phyloP scores from a whole-genome alignment of 108 stramenopile species.

The Mediolabrus comicus region DNA sequence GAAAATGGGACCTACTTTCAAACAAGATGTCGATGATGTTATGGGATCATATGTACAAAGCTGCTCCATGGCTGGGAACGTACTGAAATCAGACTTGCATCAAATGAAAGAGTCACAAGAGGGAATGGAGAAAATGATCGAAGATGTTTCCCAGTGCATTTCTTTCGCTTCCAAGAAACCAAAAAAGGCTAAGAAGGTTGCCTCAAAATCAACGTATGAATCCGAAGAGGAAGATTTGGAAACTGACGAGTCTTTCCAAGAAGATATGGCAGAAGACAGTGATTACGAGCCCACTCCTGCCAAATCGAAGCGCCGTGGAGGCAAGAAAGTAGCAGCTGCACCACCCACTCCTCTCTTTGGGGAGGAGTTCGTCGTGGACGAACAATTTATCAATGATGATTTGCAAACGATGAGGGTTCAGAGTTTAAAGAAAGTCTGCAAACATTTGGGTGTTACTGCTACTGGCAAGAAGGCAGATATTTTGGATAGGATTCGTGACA shows the following conservation, averaged over 20 bases:
- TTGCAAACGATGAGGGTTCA: conserved; percentile 31
- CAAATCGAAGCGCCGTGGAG: conserved; percentile 10
- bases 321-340: conserved; percentile 3
- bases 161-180: conserved; percentile 15
- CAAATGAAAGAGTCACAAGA: conserved; percentile 33
- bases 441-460: conserved; percentile 21
- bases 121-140: conserved; percentile 32
- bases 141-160: conserved; percentile 30
- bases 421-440: conserved; percentile 27
- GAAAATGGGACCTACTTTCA: conserved; percentile 23
- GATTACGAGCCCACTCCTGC: conserved; percentile 40
- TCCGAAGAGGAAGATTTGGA: conserved; percentile 28
- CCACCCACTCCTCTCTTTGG: neutral
- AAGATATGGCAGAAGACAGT: conserved; percentile 37
- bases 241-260: conserved; percentile 38
- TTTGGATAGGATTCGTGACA: conserved; percentile 17
- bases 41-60: conserved; percentile 32
- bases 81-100: conserved; percentile 27
- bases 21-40: conserved; percentile 31
- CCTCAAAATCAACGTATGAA: neutral
- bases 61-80: conserved; percentile 20
- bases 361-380: conserved; percentile 13
- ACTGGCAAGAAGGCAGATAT: conserved; percentile 49
- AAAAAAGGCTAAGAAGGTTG: conserved; percentile 18
- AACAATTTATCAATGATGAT: conserved; percentile 24